A percentile compares a stretch with the other conserved stretches of the same genome.
These are phyloP conservation scores for Diversispora epigaea DNA, from an alignment of 192 early-diverging fungal genomes.

Conservation along the genomic window DNA sequence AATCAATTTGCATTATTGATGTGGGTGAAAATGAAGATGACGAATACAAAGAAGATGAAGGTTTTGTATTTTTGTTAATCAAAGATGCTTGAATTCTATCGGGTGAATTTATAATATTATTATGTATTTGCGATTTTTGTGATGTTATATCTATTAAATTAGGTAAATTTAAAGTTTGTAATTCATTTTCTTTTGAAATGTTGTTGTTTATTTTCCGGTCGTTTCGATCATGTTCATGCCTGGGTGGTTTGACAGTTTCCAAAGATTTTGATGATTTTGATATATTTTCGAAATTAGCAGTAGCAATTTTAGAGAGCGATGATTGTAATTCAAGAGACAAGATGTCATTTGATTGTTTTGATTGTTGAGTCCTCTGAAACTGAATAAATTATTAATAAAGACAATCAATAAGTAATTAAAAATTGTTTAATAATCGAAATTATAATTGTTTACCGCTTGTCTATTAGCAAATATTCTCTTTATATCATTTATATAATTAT, in stretches of 20 bases:
- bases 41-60: neutral
- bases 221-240: neutral
- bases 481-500: neutral
- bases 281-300: neutral
- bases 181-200: neutral
- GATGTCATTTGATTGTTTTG: too few species aligned
- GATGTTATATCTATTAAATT: too few species aligned
- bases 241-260: neutral
- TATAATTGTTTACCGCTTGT: neutral
- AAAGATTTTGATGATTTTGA: constrained; percentile 12
- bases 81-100: too few species aligned
- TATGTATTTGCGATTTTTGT: too few species aligned
- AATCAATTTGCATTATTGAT: neutral
- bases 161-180: neutral
- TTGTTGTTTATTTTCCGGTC: neutral
- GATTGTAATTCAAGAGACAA: neutral
- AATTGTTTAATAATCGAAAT: neutral
- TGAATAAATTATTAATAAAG: too few species aligned
- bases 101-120: too few species aligned
- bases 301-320: neutral
- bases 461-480: neutral
- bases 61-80: too few species aligned
- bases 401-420: too few species aligned
- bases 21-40: neutral
- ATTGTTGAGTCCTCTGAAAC: too few species aligned